These are phyloP conservation scores for Camellia sinensis DNA, from an alignment of 148 eudicot genomes.

Conservation along the genomic window DNA sequence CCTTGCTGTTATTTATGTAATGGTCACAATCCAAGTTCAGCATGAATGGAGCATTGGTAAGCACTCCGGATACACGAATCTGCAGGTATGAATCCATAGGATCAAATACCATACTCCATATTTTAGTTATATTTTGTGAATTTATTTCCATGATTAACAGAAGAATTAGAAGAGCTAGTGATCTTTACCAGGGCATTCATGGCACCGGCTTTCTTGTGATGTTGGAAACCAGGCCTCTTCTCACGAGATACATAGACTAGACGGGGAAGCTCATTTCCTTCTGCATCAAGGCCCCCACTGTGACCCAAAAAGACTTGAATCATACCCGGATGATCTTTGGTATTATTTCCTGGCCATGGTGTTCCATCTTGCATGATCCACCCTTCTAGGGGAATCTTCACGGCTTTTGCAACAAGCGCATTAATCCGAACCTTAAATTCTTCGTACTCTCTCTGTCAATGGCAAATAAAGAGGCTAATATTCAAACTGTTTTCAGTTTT, in stretches of 20 bases:
- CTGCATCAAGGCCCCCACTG: conserved; percentile 88
- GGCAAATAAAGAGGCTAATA: not conserved
- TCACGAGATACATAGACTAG: conserved; percentile 98
- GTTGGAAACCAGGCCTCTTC: conserved; percentile 98
- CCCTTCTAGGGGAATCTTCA: conserved; percentile 85
- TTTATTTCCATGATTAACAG: not conserved
- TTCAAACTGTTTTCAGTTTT: not conserved
- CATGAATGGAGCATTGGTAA: conserved; percentile 99
- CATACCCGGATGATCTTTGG: conserved; percentile 98
- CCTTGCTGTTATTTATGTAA: conserved; percentile 95
- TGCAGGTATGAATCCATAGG: conserved; percentile 28
- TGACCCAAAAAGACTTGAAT: conserved; percentile 97
- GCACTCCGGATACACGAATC: conserved; percentile 93
- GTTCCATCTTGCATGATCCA: conserved; percentile 99
- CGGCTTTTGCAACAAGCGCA: conserved; percentile 87
- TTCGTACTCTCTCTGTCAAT: conserved; percentile 90
- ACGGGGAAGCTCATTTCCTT: conserved; percentile 98
- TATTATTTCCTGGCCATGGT: conserved; percentile 99
- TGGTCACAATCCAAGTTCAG: conserved; percentile 99
- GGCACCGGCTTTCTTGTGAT: conserved; percentile 99
- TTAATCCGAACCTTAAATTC: conserved; percentile 91
- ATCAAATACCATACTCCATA: not conserved
- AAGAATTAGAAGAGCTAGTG: not conserved
- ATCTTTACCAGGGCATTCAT: conserved; percentile 95
- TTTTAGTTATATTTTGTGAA: not conserved